phyloP scores from a whole-genome alignment of 371 early-diverging fungal genomes.

The Mucor circinelloides region DNA sequence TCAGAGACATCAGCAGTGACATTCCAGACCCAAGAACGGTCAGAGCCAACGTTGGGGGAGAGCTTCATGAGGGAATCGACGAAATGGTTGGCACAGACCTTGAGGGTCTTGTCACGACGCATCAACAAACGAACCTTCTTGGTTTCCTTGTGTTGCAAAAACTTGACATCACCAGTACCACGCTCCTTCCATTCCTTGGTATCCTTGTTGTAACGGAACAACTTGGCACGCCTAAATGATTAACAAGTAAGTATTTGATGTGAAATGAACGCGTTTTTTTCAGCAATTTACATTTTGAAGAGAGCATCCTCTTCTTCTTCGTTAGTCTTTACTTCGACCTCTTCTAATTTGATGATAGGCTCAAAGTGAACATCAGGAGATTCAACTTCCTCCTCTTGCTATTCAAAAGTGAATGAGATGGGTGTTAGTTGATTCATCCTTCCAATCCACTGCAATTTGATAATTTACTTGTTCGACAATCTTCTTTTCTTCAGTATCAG shows the following conservation, averaged over 20 bases:
- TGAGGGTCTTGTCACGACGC: constrained; percentile 97
- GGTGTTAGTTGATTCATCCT: background rate
- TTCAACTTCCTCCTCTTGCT: constrained; percentile 76
- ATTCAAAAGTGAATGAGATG: constrained; percentile 1
- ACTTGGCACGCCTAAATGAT: constrained; percentile 88
- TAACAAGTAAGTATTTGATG: background rate
- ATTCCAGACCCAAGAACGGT: constrained; percentile 98
- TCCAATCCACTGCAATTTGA: background rate
- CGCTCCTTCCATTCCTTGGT: constrained; percentile 98
- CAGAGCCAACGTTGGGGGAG: constrained; percentile 92
- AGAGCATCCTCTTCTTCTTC: constrained; percentile 94
- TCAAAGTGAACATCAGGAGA: constrained; percentile 95
- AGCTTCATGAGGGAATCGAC: constrained; percentile 89
- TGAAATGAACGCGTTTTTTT: background rate
- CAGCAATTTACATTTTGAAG: constrained; percentile 88
- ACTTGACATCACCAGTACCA: constrained; percentile 95
- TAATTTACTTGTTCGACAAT: constrained; percentile 33
- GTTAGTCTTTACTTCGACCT: constrained; percentile 90
- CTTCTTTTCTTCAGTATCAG: constrained; percentile 40
- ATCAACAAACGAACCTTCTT: constrained; percentile 92
- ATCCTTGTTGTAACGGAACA: constrained; percentile 93
- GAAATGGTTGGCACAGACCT: constrained; percentile 98
- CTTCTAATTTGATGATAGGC: constrained; percentile 91
- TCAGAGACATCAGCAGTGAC: constrained; percentile 90
- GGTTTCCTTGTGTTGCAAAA: constrained; percentile 88